Base-by-base conservation (phyloP, 257 asterid species). In the Primulina huaijiensis region DNA sequence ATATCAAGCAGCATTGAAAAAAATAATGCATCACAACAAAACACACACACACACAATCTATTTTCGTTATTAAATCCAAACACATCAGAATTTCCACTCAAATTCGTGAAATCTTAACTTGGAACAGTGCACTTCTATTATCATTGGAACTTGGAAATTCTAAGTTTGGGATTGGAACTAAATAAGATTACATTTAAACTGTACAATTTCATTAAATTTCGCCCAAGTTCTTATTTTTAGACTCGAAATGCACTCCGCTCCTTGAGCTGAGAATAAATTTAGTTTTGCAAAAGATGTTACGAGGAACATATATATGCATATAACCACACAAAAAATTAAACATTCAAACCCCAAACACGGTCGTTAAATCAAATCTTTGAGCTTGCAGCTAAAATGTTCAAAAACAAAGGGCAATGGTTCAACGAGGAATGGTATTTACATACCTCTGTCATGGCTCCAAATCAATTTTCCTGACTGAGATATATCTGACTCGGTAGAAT, bases 381-480 rank as follows among this genome's bases (percentile, higher is more conserved):
- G 65, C 17, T 71, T 29, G 30, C 73, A 75, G 72, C 25, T 6
- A 19, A 50, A 77, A 50, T 11, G 14, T 46, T 69, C 53, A 52
- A 73, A 14, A 68, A 60, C 5, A 3, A 67, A 65, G 3, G 19
- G 10, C n/a, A 21, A 65, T 43, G 70, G 5, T 40, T 27, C 25
- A 34, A 19, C 19, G 3, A 43, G 31, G 66, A 63, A 38, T 10
- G 10, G 23, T 4, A 56, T 23, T 23, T 7, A 17, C 72, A 67
- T 84, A 91, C 97, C 96, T 91, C 97, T 50, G 97, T 91, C 97
- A 91, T 91, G 77, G 88, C 88, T 80, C 86, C 77, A 70, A 81
- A 72, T 76, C 31, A 62, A 66, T 31, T 65, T 62, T 46, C 20
- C 56, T 46, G 56, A 16, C 11, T 14, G 56, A 46, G 56, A 46